Evolutionary conservation across 148 eudicot genomes (phyloP).

Genomic region (Beta vulgaris): DNA sequence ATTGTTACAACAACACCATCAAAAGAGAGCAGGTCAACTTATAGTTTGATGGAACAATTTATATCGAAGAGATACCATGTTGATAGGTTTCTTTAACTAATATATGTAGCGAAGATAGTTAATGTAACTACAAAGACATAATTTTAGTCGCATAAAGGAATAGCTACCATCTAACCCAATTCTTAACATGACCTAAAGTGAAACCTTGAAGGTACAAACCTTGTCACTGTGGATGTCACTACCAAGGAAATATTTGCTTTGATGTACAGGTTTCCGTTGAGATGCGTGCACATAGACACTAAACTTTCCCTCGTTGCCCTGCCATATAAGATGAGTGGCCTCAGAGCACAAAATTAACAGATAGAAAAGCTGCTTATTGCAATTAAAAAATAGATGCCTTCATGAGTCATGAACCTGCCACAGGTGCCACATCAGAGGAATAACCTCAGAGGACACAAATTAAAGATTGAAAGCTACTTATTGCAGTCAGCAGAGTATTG

Average conservation of each 20-base stretch:
- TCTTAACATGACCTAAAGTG: not conserved
- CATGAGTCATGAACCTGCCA: conserved; percentile 83
- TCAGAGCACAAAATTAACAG: conserved; percentile 6
- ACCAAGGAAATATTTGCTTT: conserved; percentile 61
- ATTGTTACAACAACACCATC: not conserved
- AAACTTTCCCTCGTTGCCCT: conserved; percentile 89
- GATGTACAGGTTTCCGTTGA: conserved; percentile 52
- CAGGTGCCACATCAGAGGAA: conserved; percentile 48
- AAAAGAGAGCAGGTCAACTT: not conserved
- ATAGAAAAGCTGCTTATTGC: not conserved
- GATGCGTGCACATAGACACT: conserved; percentile 85
- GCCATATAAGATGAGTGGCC: conserved; percentile 32
- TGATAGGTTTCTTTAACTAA: not conserved
- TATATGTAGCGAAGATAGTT: not conserved
- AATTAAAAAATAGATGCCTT: conserved; percentile 34
- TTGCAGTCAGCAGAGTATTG: not conserved
- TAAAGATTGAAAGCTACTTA: not conserved
- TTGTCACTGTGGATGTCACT: conserved; percentile 71
- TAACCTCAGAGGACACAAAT: conserved; percentile 3
- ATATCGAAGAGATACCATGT: not conserved
- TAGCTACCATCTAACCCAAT: conserved; percentile 3
- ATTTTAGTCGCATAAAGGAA: not conserved
- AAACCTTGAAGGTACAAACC: conserved; percentile 32
- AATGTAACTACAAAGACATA: not conserved
- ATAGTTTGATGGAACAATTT: not conserved